Base-by-base conservation (phyloP, 1,139 yeast genomes). In the Scheffersomyces segobiensis region DNA sequence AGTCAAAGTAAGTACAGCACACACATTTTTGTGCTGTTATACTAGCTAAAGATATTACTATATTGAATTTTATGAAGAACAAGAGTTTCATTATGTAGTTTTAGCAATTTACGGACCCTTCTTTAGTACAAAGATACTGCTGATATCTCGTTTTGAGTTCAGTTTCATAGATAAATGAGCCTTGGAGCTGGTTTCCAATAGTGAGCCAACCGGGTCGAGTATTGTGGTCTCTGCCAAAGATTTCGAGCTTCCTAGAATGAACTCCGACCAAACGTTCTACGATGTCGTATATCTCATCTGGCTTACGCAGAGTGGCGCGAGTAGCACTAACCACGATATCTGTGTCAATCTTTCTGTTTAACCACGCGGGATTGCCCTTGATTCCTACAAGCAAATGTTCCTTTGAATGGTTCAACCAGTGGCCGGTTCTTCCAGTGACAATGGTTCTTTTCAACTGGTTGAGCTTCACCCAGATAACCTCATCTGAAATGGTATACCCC, bases 371-470 rank as follows among this genome's bases (percentile, higher is more conserved):
- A 52, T 83, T 71, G 0, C 98, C 98, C 68, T 93, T 93, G 42
- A 89, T 69, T 0, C 97, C 98, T 32, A 93, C 91, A 14, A 93
- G 74, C 53, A 92, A 78, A 70, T 93, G 98, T 72, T 93, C 98
- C 66, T 93, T 93, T 0, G 97, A 91, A 72, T 93, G 98, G 69
- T 93, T 93, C 55, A 93, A 78, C 98, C 98, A 93, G 71, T 93
- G 98, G 0, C 98, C 98, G 0, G 98, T 93, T 62, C 98, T 78
- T 0, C 98, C 98, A 0, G 98, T 93, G 60, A 96, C 95, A 55
- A 93, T 93, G 0, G 97, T 93, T 62, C 97, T 77, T 46, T 88
- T 86, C 60, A 93, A 76, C 70, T 93, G 98, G 71, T 93, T 93
- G 12, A 96, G 85, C 71, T 93, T 93, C 60, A 92, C 84, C 98